Base-by-base conservation (phyloP, 2,329 filamentous ascomycete species). In the Venturia aucupariae region DNA sequence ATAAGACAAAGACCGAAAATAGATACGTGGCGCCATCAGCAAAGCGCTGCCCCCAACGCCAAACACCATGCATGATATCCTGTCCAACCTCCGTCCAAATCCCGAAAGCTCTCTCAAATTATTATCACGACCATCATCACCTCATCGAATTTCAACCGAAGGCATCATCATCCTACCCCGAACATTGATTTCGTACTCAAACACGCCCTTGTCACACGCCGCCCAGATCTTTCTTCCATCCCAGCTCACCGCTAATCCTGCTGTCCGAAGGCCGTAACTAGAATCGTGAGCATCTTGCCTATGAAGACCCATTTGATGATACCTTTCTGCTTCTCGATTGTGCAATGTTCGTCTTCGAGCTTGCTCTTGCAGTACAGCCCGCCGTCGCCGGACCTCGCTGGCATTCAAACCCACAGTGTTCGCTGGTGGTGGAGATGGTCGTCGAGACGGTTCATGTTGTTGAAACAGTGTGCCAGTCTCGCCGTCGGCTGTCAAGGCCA, bases 131-230 rank as follows among this genome's bases (percentile, higher is more conserved):
- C 41, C 60, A 46, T 55, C 32, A 19, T 64, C 63, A 64, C 24
- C 57, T 48, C 27, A 62, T 38, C 59, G 30, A 15, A 62, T 48
- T 22, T 62, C 65, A 38, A 62, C 42, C 27, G 32, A 61, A 39
- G 59, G 38, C 57, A 65, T 51, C 41, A 38, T 41, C 70, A 82
- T 86, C 62, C 86, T 77, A 63, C 75, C 77, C 30, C 79, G 73
- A 4, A 82, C 68, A 70, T 88, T 83, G 64, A 88, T 79, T n/a
- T 79, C 81, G 67, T 86, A 82, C 72, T 88, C 84, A 69, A 86
- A 86, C 64, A 89, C 83, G 63, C 86, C 86, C 66, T 86, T 82
- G 68, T 86, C 82, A 39, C 54, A 61, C 39, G 55, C 60, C 32
- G 62, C 65, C 64, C 67, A 68, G 32, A 69, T 44, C 38, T 54